Percentiles rank a stretch among this genome's conserved stretches.
Evolutionary conservation across 176 grass and related monocot genomes (phyloP).

Genomic region (Pontederia crassipes): DNA sequence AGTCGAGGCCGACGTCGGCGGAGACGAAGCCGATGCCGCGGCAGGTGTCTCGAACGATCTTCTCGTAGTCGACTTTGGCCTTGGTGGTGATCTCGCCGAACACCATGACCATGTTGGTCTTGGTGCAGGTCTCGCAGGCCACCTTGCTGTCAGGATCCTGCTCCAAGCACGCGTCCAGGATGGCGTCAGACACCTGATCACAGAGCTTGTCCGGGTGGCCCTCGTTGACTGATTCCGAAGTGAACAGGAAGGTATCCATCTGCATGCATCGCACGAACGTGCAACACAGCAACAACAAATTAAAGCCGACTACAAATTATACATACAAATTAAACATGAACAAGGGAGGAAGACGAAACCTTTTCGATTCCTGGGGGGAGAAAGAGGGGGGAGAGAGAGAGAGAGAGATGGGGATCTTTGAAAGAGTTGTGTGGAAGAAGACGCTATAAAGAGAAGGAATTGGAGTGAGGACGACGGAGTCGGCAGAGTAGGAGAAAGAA

Average conservation of each 20-base stretch:
- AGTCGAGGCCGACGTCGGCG: not conserved
- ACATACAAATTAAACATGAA: no score
- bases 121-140: not conserved
- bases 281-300: no score
- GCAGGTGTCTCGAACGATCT: conserved; percentile 9
- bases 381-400: no score
- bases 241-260: conserved; percentile 8
- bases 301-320: no score
- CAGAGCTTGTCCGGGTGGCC: conserved; percentile 4
- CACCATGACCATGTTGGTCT: conserved; percentile 10
- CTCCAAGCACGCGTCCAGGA: not conserved
- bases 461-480: no score
- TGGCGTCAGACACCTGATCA: conserved; percentile 10
- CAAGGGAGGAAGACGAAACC: no score
- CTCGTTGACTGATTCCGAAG: not conserved
- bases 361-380: no score
- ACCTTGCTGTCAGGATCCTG: conserved; percentile 9
- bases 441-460: no score
- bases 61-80: conserved; percentile 7
- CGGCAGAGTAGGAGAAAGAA: no score
- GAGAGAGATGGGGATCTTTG: no score
- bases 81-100: conserved; percentile 12
- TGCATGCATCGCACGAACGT: no score
- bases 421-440: no score
- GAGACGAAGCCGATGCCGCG: conserved; percentile 8